Conservation (phyloP, 192 early-diverging fungal genomes). For the Backusella tarrabulga region DNA sequence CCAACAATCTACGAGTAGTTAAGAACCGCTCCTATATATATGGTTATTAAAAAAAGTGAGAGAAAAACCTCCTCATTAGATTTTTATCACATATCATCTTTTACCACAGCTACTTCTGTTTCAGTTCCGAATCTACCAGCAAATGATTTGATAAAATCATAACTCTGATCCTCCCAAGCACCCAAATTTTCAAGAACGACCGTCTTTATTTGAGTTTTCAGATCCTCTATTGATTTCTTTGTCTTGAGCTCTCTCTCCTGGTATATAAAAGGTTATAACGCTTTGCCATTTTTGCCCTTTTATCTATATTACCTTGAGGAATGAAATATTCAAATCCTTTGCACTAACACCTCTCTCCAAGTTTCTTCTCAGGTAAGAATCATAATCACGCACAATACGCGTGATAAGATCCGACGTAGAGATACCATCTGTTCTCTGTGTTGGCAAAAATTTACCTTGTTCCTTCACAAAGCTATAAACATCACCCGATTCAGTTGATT, state of each 20-base stretch:
- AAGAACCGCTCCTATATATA: slow-evolving; percentile 12
- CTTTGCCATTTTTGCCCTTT: background rate
- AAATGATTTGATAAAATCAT: slow-evolving; percentile 72
- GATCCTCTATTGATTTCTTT: slow-evolving; percentile 70
- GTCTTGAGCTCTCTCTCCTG: slow-evolving; percentile 70
- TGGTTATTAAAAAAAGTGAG: background rate
- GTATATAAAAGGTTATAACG: background rate
- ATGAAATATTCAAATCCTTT: slow-evolving; percentile 79
- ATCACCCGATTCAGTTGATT: slow-evolving; percentile 68
- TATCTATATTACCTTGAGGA: slow-evolving; percentile 58
- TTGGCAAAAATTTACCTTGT: slow-evolving; percentile 64
- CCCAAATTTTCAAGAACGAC: slow-evolving; percentile 64
- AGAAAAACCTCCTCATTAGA: background rate
- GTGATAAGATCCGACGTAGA: slow-evolving; percentile 84
- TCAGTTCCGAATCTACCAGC: slow-evolving; percentile 64
- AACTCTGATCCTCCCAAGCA: slow-evolving; percentile 69
- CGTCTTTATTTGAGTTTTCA: slow-evolving; percentile 66
- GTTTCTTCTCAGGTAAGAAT: slow-evolving; percentile 78
- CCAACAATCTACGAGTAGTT: background rate
- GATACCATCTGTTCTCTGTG: slow-evolving; percentile 77
- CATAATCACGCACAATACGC: slow-evolving; percentile 82
- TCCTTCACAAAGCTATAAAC: slow-evolving; percentile 81
- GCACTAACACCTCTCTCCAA: slow-evolving; percentile 79
- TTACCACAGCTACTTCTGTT: slow-evolving; percentile 39
- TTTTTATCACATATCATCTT: background rate